A percentile compares a stretch with the other conserved stretches of the same genome.
These are phyloP conservation scores for Rhododendron henanense DNA, from an alignment of 148 eudicot species.

Conservation along the genomic window DNA sequence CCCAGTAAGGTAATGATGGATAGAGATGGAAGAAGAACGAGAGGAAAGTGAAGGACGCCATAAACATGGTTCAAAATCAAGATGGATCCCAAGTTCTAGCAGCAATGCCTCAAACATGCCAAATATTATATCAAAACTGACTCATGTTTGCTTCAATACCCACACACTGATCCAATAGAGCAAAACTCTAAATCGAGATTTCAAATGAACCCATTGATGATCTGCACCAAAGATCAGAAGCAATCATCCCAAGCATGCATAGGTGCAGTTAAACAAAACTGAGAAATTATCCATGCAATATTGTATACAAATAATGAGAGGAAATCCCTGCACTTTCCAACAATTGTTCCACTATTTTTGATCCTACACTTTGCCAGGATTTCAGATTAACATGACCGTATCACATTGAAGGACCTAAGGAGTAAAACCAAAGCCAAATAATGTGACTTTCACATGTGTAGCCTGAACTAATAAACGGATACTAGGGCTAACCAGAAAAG, in stretches of 20 bases:
- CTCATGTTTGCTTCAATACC: not conserved
- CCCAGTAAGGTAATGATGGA: not conserved
- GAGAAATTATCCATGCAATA: not conserved
- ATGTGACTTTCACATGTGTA: not conserved
- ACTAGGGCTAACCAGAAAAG: not conserved
- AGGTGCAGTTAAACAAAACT: not conserved
- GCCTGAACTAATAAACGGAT: not conserved
- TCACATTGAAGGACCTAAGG: not conserved
- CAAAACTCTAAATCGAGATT: not conserved
- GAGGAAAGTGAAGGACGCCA: not conserved
- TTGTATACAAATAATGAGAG: not conserved
- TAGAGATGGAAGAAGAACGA: not conserved
- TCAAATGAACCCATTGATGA: not conserved
- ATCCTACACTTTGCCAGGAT: not conserved
- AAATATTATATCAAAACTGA: not conserved
- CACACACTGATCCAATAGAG: not conserved
- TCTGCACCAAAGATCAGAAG: not conserved
- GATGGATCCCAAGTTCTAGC: not conserved
- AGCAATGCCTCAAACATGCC: not conserved
- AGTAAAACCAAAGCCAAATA: slow-evolving; percentile 3
- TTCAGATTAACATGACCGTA: not conserved
- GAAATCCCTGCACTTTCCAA: not conserved
- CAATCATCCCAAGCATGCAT: not conserved
- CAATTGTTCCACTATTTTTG: not conserved
- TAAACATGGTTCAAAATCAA: not conserved